Evolutionary conservation across 306 rosid genomes (phyloP), one percentile per base, ranked within the genome.

Genomic region (Sphenostylis stenocarpa): DNA sequence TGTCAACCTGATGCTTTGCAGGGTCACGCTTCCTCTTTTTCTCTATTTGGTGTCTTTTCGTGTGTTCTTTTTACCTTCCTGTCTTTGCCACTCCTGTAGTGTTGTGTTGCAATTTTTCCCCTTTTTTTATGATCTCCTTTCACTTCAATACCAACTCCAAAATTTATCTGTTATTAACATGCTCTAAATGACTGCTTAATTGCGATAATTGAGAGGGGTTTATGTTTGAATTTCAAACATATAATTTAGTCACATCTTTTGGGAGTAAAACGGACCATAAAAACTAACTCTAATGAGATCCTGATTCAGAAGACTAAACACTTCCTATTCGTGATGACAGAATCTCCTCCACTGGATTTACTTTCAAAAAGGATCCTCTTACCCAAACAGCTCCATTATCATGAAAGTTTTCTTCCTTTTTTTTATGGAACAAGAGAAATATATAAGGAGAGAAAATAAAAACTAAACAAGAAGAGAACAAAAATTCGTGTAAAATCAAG

Each of bases 11-110:
- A 62, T 62, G 28, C 70, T 79, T 85, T 72, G 78, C 88, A 78
- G 90, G 77, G 80, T 71, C 91, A 87, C 91, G 87, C 90, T n/a
- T 56, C 21, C 61, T 47, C 74, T 70, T 77, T 84, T 48, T 71
- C 71, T 56, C 64, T 31, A 62, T 41, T 19, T 31, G 66, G 72
- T 72, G 71, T 10, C 77, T 64, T 75, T 65, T 65, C 51, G 17
- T 20, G 7, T 65, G 51, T 38, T 20, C 70, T 21, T 65, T 60
- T 65, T 39, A 39, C 51, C 49, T 38, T 65, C 19, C 48, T 64
- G 49, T 62, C 68, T 62, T 34, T 5, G 7, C 19, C n/a, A 17
- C 45, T 62, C 68, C 16, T 33, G 6, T 28, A 3, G 39, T 28
- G 39, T 58, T 58, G 39, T 28, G 39, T 58, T 58, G 20, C 6